Percentiles rank a stretch among this genome's conserved stretches.
Evolutionary conservation across 352 stramenopile genomes (phyloP).

Genomic region (Plasmopara muralis): DNA sequence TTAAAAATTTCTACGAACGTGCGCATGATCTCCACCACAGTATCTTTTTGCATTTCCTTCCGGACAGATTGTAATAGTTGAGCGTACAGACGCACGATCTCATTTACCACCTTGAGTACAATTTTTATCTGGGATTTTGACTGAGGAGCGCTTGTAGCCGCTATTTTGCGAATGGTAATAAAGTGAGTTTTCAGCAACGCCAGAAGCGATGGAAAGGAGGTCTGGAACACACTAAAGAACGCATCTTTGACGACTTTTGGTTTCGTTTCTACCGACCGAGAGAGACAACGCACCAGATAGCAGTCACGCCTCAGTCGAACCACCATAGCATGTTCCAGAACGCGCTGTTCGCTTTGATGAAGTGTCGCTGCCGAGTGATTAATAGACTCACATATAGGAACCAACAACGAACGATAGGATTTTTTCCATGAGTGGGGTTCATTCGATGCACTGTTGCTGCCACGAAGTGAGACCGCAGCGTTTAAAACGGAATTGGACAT

Average conservation of each 20-base stretch:
- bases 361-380: slow-evolving; percentile 57
- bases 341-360: slow-evolving; percentile 66
- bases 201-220: slow-evolving; percentile 49
- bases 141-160: slow-evolving; percentile 20
- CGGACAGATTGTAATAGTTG: slow-evolving; percentile 75
- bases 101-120: slow-evolving; percentile 70
- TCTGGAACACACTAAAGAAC: slow-evolving; percentile 61
- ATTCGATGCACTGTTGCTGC: slow-evolving; percentile 15
- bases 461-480: slow-evolving; percentile 59
- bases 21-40: slow-evolving; percentile 59
- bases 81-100: slow-evolving; percentile 69
- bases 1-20: slow-evolving; percentile 80
- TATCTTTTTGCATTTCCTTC: slow-evolving; percentile 78
- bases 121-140: slow-evolving; percentile 47
- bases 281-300: slow-evolving; percentile 60
- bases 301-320: slow-evolving; percentile 62
- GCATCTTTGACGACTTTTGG: slow-evolving; percentile 69
- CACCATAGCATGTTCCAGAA: slow-evolving; percentile 59
- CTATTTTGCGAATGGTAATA: slow-evolving; percentile 48
- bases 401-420: slow-evolving; percentile 48
- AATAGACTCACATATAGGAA: slow-evolving; percentile 66
- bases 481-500: slow-evolving; percentile 79
- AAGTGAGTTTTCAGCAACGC: slow-evolving; percentile 67
- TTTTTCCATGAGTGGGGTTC: slow-evolving; percentile 39
- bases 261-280: slow-evolving; percentile 63